Evolutionary conservation across 768 basidiomycete genomes (phyloP).

Genomic region (Mycena galericulata): DNA sequence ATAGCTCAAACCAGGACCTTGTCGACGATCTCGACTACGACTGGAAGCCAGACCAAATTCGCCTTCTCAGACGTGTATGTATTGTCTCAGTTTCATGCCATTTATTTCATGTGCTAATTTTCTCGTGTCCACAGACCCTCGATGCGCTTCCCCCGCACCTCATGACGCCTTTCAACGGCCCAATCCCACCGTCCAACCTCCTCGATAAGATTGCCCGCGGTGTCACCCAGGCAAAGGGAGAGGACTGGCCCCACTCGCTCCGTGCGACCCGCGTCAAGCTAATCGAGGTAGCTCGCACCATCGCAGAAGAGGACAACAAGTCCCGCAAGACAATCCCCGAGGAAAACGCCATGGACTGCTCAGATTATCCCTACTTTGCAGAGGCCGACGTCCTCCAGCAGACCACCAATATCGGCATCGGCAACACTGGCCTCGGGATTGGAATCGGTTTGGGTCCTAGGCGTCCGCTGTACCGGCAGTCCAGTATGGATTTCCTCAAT

Average conservation of each 20-base stretch:
- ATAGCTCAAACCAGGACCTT: constrained; percentile 78
- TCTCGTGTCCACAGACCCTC: constrained; percentile 65
- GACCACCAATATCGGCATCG: constrained; percentile 61
- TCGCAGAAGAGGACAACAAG: constrained; percentile 65
- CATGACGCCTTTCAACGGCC: constrained; percentile 88
- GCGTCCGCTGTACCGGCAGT: constrained; percentile 80
- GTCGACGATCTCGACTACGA: constrained; percentile 74
- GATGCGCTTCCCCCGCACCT: constrained; percentile 87
- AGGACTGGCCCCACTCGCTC: constrained; percentile 86
- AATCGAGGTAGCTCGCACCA: constrained; percentile 78
- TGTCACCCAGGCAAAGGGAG: constrained; percentile 78
- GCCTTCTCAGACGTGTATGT: constrained; percentile 76
- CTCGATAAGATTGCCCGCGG: constrained; percentile 89
- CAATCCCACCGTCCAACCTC: constrained; percentile 86
- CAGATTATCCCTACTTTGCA: constrained; percentile 40
- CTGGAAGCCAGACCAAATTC: constrained; percentile 81
- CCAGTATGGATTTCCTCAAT: constrained; percentile 89
- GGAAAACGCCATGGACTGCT: constrained; percentile 48
- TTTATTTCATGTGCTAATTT: constrained; percentile 32
- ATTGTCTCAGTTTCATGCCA: constrained; percentile 46
- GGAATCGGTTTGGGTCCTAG: constrained; percentile 43
- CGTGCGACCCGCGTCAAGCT: constrained; percentile 87
- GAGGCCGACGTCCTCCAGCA: constrained; percentile 56
- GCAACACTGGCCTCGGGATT: constrained; percentile 41
- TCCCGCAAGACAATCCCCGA: constrained; percentile 60